Evolutionary conservation across 2,329 filamentous ascomycete species (phyloP).

Genomic region (Teratosphaeria zuluensis): DNA sequence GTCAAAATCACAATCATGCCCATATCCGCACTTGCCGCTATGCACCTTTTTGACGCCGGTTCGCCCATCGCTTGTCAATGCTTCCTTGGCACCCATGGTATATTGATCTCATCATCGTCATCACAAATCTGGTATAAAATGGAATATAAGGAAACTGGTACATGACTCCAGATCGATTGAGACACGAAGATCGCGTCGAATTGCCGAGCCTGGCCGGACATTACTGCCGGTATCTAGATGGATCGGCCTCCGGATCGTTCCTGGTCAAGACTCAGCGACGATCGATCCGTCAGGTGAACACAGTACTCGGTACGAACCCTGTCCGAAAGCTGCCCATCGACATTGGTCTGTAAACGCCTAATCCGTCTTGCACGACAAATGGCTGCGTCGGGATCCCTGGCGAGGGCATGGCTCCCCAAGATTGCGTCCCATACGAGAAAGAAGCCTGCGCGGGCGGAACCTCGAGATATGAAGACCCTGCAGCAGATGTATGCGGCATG

Average conservation of each 20-base stretch:
- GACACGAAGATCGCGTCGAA: neutral
- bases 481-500: constrained; percentile 20
- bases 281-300: constrained; percentile 23
- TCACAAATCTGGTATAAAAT: neutral
- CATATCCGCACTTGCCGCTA: neutral
- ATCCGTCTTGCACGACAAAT: constrained; percentile 30
- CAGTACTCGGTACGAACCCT: constrained; percentile 26
- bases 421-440: constrained; percentile 21
- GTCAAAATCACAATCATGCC: neutral
- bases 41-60: neutral
- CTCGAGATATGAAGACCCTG: constrained; percentile 32
- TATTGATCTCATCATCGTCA: neutral
- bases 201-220: neutral
- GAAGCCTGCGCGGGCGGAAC: constrained; percentile 27
- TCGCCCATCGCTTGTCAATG: neutral
- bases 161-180: neutral
- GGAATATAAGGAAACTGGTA: neutral
- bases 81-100: neutral
- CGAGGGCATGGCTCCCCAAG: constrained; percentile 24
- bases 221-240: neutral
- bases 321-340: constrained; percentile 18
- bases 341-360: constrained; percentile 19
- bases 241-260: constrained; percentile 11
- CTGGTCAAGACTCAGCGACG: constrained; percentile 19
- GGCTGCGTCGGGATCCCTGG: constrained; percentile 23